A percentile compares a stretch with the other conserved stretches of the same genome.
These are phyloP conservation scores for Mycotypha africana DNA, from an alignment of 371 early-diverging fungal genomes.

Conservation along the genomic window DNA sequence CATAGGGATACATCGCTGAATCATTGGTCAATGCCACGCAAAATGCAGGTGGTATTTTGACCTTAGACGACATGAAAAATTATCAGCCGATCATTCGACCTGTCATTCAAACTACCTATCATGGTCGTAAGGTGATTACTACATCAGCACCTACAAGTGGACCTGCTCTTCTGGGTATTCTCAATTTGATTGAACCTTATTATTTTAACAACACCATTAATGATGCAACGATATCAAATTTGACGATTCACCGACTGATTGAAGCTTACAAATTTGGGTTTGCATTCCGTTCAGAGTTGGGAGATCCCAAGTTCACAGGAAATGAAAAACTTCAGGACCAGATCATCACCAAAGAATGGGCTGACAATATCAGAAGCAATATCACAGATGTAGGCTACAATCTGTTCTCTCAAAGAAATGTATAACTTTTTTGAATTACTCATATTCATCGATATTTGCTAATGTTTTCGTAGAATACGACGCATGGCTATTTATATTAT, in stretches of 20 bases:
- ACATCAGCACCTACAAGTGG: slow-evolving; percentile 79
- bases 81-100: slow-evolving; percentile 62
- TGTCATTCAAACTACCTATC: slow-evolving; percentile 67
- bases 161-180: slow-evolving; percentile 70
- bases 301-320: slow-evolving; percentile 70
- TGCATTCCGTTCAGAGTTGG: slow-evolving; percentile 79
- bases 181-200: slow-evolving; percentile 88
- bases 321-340: slow-evolving; percentile 44
- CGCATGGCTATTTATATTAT: slow-evolving; percentile 61
- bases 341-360: slow-evolving; percentile 68
- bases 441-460: no score
- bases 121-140: slow-evolving; percentile 66
- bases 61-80: slow-evolving; percentile 68
- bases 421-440: no score
- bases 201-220: slow-evolving; percentile 50
- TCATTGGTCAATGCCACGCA: slow-evolving; percentile 70
- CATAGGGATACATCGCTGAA: slow-evolving; percentile 80
- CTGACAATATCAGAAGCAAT: slow-evolving; percentile 58
- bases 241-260: slow-evolving; percentile 74
- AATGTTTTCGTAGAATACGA: slow-evolving; percentile 23
- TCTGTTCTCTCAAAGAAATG: no score
- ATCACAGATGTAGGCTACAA: slow-evolving; percentile 57
- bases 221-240: slow-evolving; percentile 8
- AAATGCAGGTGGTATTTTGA: slow-evolving; percentile 77
- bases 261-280: slow-evolving; percentile 92